phyloP scores from a whole-genome alignment of 2,329 filamentous ascomycete species.

The Aspergillus eucalypticola region DNA sequence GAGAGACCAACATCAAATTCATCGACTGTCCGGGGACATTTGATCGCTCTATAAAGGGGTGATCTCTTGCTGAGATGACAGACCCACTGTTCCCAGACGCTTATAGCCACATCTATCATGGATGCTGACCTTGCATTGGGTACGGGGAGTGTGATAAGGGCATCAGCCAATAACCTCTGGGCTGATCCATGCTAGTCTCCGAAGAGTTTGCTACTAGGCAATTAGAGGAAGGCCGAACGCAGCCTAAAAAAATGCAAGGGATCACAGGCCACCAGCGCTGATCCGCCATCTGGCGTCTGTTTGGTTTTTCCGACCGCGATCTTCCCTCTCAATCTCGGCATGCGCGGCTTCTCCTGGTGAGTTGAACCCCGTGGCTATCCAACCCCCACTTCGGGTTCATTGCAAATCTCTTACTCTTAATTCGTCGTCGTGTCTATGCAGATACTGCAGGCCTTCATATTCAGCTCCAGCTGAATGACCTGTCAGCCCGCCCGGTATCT shows the following conservation, averaged over 20 bases:
- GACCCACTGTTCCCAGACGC: too few relatives aligned
- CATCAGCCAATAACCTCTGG: background rate
- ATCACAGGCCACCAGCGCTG: background rate
- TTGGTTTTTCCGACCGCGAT: background rate
- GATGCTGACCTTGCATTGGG: background rate
- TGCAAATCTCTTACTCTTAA: slow-evolving; percentile 1
- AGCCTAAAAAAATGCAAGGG: background rate
- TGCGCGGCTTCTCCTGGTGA: background rate
- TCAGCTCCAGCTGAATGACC: background rate
- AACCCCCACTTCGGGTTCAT: background rate
- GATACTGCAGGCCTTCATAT: background rate
- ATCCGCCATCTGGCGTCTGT: background rate
- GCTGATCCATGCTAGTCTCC: background rate
- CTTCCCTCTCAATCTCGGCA: background rate
- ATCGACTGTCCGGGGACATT: too few relatives aligned
- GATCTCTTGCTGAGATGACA: too few relatives aligned
- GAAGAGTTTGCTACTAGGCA: background rate
- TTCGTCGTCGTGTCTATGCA: slow-evolving; percentile 7
- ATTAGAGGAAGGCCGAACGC: background rate
- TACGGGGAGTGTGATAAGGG: background rate
- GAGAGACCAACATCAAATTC: too few relatives aligned
- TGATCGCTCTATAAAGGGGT: too few relatives aligned
- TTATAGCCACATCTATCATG: background rate
- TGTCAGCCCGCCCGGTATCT: background rate
- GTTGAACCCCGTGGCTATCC: background rate